A percentile compares a stretch with the other conserved stretches of the same genome.
Evolutionary conservation across 2,329 filamentous ascomycete species (phyloP).

Genomic region (Fusarium sp.): DNA sequence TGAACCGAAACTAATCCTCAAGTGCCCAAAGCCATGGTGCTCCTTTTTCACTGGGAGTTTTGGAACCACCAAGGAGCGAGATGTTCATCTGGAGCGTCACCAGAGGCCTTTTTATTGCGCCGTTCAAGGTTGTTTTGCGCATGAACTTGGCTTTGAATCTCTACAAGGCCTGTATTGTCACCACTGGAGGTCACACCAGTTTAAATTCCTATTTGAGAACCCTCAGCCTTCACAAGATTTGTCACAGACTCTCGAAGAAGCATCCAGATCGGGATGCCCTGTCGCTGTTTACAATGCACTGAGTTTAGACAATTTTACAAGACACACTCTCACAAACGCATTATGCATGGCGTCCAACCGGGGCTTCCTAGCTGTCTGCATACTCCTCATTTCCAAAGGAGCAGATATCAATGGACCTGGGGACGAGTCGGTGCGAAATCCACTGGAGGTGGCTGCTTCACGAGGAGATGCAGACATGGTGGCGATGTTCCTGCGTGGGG

Average conservation of each 20-base stretch:
- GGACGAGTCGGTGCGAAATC: background rate
- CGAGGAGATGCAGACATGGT: background rate
- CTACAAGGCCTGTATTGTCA: background rate
- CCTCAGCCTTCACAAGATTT: background rate
- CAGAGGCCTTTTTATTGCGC: constrained; percentile 15
- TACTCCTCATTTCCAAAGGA: background rate
- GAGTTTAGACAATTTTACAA: background rate
- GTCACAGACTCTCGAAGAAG: background rate
- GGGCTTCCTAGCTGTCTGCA: background rate
- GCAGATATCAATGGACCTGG: background rate
- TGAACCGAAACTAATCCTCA: background rate
- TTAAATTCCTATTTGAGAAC: background rate
- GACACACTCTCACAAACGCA: background rate
- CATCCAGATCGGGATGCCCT: background rate
- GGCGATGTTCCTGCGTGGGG: background rate
- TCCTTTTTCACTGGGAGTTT: constrained; percentile 13
- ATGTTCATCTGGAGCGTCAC: constrained; percentile 9
- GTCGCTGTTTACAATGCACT: background rate
- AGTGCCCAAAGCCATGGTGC: constrained; percentile 30
- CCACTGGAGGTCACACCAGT: background rate
- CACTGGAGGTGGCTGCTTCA: background rate
- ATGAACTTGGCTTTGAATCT: constrained; percentile 6
- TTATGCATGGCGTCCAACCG: background rate
- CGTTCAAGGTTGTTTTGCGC: background rate
- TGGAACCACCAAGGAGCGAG: background rate